phyloP scores from a whole-genome alignment of 2,329 filamentous ascomycete species.

The Thielaviopsis euricoi region DNA sequence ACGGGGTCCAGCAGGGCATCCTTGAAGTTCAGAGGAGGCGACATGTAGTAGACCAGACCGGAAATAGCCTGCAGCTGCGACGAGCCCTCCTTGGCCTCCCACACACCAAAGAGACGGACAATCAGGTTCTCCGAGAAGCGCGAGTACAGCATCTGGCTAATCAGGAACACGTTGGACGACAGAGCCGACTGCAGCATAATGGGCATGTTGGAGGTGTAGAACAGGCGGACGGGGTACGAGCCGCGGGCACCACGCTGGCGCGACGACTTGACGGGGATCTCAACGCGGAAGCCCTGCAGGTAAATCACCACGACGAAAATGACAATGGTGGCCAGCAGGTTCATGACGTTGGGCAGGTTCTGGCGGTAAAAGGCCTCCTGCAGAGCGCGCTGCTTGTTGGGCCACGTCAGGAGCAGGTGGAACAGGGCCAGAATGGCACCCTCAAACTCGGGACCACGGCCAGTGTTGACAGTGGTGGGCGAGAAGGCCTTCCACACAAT shows the following conservation, averaged over 20 bases:
- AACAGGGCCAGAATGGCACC: conserved; percentile 95
- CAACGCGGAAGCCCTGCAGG: conserved; percentile 96
- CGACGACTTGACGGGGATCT: conserved; percentile 98
- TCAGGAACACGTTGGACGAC: conserved; percentile 96
- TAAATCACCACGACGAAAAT: conserved; percentile 98
- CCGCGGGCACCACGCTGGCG: conserved; percentile 97
- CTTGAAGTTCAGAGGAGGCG: conserved; percentile 90
- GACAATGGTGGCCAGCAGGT: conserved; percentile 78
- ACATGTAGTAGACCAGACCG: conserved; percentile 99
- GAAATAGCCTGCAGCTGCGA: conserved; percentile 88
- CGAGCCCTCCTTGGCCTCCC: conserved; percentile 93
- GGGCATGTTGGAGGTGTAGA: conserved; percentile 99
- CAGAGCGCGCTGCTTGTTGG: conserved; percentile 96
- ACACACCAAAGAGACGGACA: conserved; percentile 91
- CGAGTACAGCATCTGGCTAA: conserved; percentile 98
- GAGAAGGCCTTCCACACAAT: conserved; percentile 99
- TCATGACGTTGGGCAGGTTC: conserved; percentile 99
- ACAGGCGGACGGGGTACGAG: conserved; percentile 94
- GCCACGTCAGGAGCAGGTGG: conserved; percentile 95
- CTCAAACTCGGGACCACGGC: conserved; percentile 96
- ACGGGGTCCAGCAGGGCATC: conserved; percentile 93
- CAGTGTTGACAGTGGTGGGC: conserved; percentile 97
- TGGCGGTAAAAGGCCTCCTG: conserved; percentile 98
- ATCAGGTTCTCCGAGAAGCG: conserved; percentile 98
- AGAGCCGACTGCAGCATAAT: conserved; percentile 99